Conservation (phyloP, 306 rosid species). For the Spatholobus suberectus region DNA sequence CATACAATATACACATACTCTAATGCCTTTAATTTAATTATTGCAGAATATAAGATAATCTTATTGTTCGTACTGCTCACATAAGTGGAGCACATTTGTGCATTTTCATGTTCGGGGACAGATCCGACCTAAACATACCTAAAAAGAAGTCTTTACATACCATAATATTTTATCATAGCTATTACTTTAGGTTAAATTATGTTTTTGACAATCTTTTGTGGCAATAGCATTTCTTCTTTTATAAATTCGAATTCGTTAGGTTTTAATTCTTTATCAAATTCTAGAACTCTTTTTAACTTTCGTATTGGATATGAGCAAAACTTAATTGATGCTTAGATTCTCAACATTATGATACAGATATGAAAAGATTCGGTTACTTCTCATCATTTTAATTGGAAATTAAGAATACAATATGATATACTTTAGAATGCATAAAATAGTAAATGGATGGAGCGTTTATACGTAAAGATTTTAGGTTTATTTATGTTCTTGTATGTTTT, state of each 20-base stretch:
- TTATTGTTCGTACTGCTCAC: conserved; percentile 38
- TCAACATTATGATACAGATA: neutral
- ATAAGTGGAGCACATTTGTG: conserved; percentile 58
- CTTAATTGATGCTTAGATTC: conserved; percentile 22
- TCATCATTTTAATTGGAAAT: neutral
- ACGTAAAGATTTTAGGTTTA: neutral
- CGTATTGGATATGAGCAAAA: neutral
- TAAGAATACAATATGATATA: neutral
- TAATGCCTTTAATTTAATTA: conserved; percentile 1
- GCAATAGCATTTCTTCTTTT: conserved; percentile 32
- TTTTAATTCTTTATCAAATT: conserved; percentile 31
- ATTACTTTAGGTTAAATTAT: conserved; percentile 43
- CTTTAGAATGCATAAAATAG: neutral
- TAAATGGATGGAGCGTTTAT: neutral
- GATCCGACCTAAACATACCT: conserved; percentile 52
- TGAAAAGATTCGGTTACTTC: neutral
- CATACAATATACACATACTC: neutral
- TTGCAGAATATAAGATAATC: conserved; percentile 35
- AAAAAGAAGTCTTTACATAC: conserved; percentile 45
- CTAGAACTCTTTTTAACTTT: conserved; percentile 7
- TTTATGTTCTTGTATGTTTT: neutral
- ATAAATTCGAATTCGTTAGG: conserved; percentile 35
- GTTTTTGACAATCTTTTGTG: conserved; percentile 40
- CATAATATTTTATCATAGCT: conserved; percentile 39
- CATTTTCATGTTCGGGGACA: conserved; percentile 54